Evolutionary conservation across 2,329 filamentous ascomycete species (phyloP), one percentile per base, ranked within the genome.

Genomic region (Fusarium brachygibbosum): DNA sequence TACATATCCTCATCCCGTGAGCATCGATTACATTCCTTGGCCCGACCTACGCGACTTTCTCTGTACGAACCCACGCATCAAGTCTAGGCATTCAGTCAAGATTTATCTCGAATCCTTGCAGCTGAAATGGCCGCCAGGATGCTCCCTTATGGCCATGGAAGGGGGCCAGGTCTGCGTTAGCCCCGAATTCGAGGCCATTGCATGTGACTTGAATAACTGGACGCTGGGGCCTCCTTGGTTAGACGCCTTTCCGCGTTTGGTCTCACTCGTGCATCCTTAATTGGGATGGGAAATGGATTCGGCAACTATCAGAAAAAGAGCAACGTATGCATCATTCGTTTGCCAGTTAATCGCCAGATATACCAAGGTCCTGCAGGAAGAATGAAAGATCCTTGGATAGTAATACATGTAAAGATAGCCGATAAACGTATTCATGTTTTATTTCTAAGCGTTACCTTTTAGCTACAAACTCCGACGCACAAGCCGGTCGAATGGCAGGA

Each of bases 11-110:
- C 72, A 74, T 49, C 71, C 71, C 17, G 56, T 74, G 34, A 71
- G 68, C 57, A 69, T 74, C 9, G 72, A 74, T 35, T 74, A 70
- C 51, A 70, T 74, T 34, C 71, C 71, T 5, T 74, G 72, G 72
- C 72, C 71, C n/a, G 64, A 63, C 14, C 58, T 74, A 17, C 68
- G 72, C 21, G 66, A 74, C 35, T 73, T 59, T 50, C 56, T 74
- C 8, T 74, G 71, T 16, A 63, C 61, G 10, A 64, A 71, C 48
- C 68, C 66, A 32, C 57, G 66, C 25, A 45, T 61, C 19, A 63
- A 73, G 49, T 63, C 63, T 2, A 56, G 71, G 7, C 72, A 74
- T 38, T 72, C 71, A 0, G 70, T 71, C 19, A 72, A 70, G 32
- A 63, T 74, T 25, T 74, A 74, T 32, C 65, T 74, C 0, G 63